phyloP scores from a whole-genome alignment of 2,329 filamentous ascomycete genomes.

The Ceratocystis cacaofunesta region DNA sequence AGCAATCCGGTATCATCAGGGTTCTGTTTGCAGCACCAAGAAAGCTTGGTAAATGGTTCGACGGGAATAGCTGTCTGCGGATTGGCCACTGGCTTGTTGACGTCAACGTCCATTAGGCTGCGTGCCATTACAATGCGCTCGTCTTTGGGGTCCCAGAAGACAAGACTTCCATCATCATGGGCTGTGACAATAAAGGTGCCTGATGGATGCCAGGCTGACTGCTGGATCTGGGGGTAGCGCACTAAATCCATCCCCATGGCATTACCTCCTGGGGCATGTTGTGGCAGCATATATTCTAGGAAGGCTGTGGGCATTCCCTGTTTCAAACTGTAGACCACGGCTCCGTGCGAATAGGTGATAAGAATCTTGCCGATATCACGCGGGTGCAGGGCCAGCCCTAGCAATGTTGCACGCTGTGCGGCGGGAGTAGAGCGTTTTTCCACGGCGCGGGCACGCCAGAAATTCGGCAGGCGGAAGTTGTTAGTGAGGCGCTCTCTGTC shows the following conservation, averaged over 20 bases:
- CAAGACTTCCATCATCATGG: conserved; percentile 80
- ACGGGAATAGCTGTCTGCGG: conserved; percentile 43
- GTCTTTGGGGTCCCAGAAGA: conserved; percentile 89
- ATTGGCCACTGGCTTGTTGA: conserved; percentile 49
- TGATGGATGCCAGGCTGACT: conserved; percentile 87
- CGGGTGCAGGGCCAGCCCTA: conserved; percentile 74
- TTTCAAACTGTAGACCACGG: conserved; percentile 88
- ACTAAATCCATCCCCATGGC: conserved; percentile 43
- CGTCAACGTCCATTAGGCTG: conserved; percentile 57
- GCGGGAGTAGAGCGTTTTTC: conserved; percentile 34
- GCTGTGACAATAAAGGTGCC: conserved; percentile 78
- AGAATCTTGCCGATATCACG: conserved; percentile 82
- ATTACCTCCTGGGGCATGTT: conserved; percentile 73
- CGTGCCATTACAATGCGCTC: conserved; percentile 70
- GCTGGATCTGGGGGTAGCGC: conserved; percentile 60
- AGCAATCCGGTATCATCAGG: conserved; percentile 84
- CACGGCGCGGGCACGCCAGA: conserved; percentile 65
- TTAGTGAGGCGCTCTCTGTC: conserved; percentile 58
- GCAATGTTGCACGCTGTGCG: conserved; percentile 34
- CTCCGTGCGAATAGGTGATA: conserved; percentile 80
- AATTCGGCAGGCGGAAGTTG: conserved; percentile 69
- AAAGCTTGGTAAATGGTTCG: conserved; percentile 62
- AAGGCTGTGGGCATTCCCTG: conserved; percentile 64
- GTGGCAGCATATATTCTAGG: conserved; percentile 69
- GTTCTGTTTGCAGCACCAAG: conserved; percentile 90